Base-by-base conservation (phyloP, 768 basidiomycete species). In the Serendipita sp. region DNA sequence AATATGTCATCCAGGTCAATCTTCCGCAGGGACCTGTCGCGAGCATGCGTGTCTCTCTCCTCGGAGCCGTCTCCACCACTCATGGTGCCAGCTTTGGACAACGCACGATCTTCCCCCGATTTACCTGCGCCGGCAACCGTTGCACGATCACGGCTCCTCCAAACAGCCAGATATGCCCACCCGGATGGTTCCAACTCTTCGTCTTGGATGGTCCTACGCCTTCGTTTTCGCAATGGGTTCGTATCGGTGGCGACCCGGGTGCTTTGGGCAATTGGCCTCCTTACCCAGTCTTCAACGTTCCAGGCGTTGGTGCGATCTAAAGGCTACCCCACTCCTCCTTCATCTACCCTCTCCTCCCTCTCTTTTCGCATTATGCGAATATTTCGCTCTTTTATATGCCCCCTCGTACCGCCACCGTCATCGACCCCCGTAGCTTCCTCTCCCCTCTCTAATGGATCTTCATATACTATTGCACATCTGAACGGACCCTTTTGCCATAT, bases 251-350 rank as follows among this genome's bases (percentile, higher is more conserved):
- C 7, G 64, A 65, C 50, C 60, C 53, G 53, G 53, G 17, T 3
- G 13, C 22, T 3, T 31, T 58, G 22, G 64, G 88, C 0, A 82
- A 85, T 66, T 90, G 88, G 88, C 88, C 88, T 0, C 61, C 81
- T 62, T 73, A 80, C 67, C 78, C 84, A 30, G 87, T 83, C 61
- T 90, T 90, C 69, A 81, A 78, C 1, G 70, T 71, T 1, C 87
- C 87, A 1, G 87, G 87, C 17, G 70, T 88, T 16, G 53, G 53
- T 58, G 17, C 24, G 9, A 58, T 58, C 30, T 58, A 58, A 31
- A 28, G 17, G 20, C 17, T 11, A 11, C 53, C 9, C 31, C 3
- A 11, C n/a, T 58, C 30, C 31, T 24, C 11, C 31, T 50, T 11
- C 45, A 5, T 50, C 45, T 20, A 43, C 45, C 45, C n/a, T 20